Percentiles rank a stretch among this genome's conserved stretches.
Conservation (phyloP, 1,139 yeast species). For the Geotrichum fermentans region DNA sequence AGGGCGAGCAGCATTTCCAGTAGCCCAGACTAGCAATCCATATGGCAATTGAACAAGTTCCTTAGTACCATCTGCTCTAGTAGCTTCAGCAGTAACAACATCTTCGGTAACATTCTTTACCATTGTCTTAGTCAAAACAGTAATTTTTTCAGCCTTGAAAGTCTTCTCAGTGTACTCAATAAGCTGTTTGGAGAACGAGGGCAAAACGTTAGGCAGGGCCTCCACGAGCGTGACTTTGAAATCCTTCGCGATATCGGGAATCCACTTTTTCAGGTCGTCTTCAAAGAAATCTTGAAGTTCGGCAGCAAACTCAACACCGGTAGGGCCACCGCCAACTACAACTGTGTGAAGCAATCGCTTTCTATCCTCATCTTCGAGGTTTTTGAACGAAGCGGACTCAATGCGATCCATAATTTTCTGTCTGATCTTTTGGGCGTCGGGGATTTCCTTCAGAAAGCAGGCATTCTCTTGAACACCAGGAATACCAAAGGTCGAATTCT, state of each 20-base stretch:
- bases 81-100: conserved; percentile 64
- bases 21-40: conserved; percentile 94
- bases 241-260: conserved; percentile 79
- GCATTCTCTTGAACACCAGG: conserved; percentile 91
- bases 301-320: conserved; percentile 95
- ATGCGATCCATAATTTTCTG: conserved; percentile 71
- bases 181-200: conserved; percentile 78
- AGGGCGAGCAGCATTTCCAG: conserved; percentile 89
- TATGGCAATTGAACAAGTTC: conserved; percentile 67
- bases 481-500: conserved; percentile 86
- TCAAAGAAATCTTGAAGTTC: conserved; percentile 91
- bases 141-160: conserved; percentile 72
- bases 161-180: conserved; percentile 80
- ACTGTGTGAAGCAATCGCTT: conserved; percentile 75
- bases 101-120: conserved; percentile 76
- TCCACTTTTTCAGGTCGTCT: conserved; percentile 84
- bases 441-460: conserved; percentile 77
- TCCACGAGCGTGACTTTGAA: conserved; percentile 80
- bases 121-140: conserved; percentile 76
- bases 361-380: conserved; percentile 70
- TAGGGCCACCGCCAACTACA: conserved; percentile 95
- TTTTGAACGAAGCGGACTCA: conserved; percentile 76
- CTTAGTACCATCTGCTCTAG: conserved; percentile 59
- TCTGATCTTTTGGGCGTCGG: conserved; percentile 76
- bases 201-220: conserved; percentile 86